Evolutionary conservation across 2,329 filamentous ascomycete species (phyloP).

Genomic region (Botrytis cinerea): DNA sequence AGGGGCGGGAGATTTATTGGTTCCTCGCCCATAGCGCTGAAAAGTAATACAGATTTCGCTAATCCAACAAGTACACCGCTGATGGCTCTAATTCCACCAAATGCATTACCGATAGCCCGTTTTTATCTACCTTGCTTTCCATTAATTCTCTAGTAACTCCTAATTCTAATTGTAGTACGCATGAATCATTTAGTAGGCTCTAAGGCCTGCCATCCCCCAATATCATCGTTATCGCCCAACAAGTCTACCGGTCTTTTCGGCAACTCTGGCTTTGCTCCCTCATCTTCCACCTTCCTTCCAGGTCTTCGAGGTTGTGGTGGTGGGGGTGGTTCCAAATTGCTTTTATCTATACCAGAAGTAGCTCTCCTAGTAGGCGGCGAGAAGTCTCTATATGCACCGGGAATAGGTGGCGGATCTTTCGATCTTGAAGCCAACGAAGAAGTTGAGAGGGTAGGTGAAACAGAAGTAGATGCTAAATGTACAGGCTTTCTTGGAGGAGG

Average conservation of each 20-base stretch:
- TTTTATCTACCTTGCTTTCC: constrained; percentile 1
- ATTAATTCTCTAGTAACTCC: background rate
- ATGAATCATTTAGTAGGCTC: constrained; percentile 30
- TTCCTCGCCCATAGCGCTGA: background rate
- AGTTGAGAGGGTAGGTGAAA: constrained; percentile 29
- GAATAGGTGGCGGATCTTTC: constrained; percentile 20
- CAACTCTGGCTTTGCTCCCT: constrained; percentile 34
- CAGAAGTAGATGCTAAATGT: constrained; percentile 36
- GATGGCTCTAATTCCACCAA: background rate
- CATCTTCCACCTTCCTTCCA: constrained; percentile 28
- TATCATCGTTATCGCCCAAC: constrained; percentile 34
- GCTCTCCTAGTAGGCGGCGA: constrained; percentile 34
- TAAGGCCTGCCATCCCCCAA: constrained; percentile 38
- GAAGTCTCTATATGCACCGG: constrained; percentile 29
- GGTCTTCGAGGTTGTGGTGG: constrained; percentile 37
- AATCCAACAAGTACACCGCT: background rate
- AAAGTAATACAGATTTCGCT: background rate
- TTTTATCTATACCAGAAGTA: constrained; percentile 27
- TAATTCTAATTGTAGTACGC: too few species aligned
- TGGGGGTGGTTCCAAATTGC: constrained; percentile 28
- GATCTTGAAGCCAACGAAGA: constrained; percentile 28
- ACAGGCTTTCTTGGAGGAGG: constrained; percentile 41
- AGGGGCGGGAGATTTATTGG: background rate
- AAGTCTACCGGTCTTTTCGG: constrained; percentile 38
- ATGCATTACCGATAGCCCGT: background rate